A percentile compares a stretch with the other conserved stretches of the same genome.
phyloP scores from a whole-genome alignment of 2,329 filamentous ascomycete species.

The Annulohypoxylon truncatum region DNA sequence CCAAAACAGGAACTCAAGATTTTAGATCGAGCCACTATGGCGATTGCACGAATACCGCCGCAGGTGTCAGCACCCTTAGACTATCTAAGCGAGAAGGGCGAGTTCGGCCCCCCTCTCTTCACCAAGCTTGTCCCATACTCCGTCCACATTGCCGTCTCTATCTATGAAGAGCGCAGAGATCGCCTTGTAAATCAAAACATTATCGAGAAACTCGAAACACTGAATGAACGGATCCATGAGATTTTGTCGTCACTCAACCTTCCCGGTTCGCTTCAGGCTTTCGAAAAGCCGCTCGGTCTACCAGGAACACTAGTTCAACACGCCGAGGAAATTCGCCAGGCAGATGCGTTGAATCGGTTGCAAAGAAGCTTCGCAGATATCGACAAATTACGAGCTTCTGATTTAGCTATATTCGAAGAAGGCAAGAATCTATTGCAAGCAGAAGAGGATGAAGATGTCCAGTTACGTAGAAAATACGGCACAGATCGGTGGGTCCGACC shows the following conservation, averaged over 20 bases:
- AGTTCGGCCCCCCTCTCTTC: constrained; percentile 88
- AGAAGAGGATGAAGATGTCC: constrained; percentile 86
- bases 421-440: constrained; percentile 80
- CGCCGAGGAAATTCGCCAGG: constrained; percentile 92
- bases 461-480: constrained; percentile 80
- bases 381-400: constrained; percentile 85
- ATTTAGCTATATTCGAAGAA: constrained; percentile 83
- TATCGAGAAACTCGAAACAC: constrained; percentile 82
- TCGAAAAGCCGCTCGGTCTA: constrained; percentile 93
- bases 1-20: constrained; percentile 88
- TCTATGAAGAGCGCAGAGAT: constrained; percentile 92
- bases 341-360: constrained; percentile 83
- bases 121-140: constrained; percentile 93
- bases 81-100: constrained; percentile 80
- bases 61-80: constrained; percentile 85
- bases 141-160: constrained; percentile 93
- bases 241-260: constrained; percentile 85
- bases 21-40: constrained; percentile 91
- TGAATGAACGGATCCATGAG: constrained; percentile 84
- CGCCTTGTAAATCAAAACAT: constrained; percentile 90
- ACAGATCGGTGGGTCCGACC: constrained; percentile 85
- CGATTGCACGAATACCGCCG: constrained; percentile 78
- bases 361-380: constrained; percentile 87
- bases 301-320: constrained; percentile 88
- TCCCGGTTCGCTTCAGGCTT: constrained; percentile 89